phyloP scores from a whole-genome alignment of 140 eudicot genomes.

The Oenanthe javanica region DNA sequence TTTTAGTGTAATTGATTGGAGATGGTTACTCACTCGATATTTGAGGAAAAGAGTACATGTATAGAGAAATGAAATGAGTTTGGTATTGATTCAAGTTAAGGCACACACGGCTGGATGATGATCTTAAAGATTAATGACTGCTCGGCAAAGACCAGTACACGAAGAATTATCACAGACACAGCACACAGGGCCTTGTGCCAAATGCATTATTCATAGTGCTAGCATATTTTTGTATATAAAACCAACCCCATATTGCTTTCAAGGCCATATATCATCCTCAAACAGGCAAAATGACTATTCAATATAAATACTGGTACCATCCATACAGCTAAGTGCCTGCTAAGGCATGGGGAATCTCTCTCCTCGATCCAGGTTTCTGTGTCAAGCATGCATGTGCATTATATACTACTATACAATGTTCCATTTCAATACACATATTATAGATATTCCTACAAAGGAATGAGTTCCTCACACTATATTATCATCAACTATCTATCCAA shows the following conservation, averaged over 20 bases:
- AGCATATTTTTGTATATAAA: conserved; percentile 2
- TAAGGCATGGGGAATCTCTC: conserved; percentile 17
- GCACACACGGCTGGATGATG: conserved; percentile 3
- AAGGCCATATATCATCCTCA: neutral
- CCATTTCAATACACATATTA: neutral
- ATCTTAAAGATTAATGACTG: neutral
- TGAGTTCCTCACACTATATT: no score
- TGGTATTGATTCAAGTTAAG: neutral
- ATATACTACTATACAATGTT: neutral
- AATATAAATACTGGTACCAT: conserved; percentile 5
- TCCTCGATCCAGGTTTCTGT: conserved; percentile 14
- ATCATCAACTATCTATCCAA: no score
- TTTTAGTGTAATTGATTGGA: no score
- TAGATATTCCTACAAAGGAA: neutral
- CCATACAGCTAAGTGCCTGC: conserved; percentile 11
- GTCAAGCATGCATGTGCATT: conserved; percentile 5
- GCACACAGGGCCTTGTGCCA: no score
- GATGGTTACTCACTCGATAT: no score
- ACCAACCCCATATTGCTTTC: conserved; percentile 2
- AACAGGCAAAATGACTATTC: conserved; percentile 10
- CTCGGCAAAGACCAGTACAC: neutral
- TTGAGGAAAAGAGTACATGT: neutral
- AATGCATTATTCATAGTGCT: neutral
- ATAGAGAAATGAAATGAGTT: neutral
- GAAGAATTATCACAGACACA: neutral